Evolutionary conservation across 2,329 filamentous ascomycete species (phyloP).

Genomic region (Xylariaceae sp.): DNA sequence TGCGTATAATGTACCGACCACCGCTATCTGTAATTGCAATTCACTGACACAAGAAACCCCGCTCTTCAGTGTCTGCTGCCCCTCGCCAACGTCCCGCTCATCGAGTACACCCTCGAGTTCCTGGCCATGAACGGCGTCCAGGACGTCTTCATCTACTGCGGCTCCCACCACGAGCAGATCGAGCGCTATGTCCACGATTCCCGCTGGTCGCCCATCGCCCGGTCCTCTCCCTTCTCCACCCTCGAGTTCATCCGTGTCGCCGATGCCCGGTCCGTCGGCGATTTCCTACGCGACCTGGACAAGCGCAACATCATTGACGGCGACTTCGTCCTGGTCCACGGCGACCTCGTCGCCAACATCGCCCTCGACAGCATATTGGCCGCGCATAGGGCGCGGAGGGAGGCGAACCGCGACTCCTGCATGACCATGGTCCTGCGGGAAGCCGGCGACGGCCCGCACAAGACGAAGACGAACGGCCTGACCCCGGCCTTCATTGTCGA

Average conservation of each 20-base stretch:
- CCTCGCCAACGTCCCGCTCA: constrained; percentile 85
- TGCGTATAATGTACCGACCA: too few species aligned
- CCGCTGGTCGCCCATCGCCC: constrained; percentile 55
- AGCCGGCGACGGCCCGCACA: constrained; percentile 60
- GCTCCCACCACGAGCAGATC: constrained; percentile 77
- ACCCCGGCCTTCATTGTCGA: constrained; percentile 84
- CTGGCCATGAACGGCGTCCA: constrained; percentile 92
- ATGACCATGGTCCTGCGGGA: constrained; percentile 93
- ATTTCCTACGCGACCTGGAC: constrained; percentile 91
- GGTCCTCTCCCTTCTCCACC: constrained; percentile 60
- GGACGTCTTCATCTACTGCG: constrained; percentile 87
- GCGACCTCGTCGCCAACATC: constrained; percentile 86
- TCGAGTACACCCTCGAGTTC: constrained; percentile 97
- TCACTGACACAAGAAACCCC: too few species aligned
- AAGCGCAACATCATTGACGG: constrained; percentile 75
- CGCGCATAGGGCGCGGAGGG: constrained; percentile 71
- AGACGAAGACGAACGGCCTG: constrained; percentile 67
- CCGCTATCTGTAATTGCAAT: too few species aligned
- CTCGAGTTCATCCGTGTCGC: constrained; percentile 79
- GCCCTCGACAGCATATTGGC: constrained; percentile 72
- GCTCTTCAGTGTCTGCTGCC: constrained; percentile 77
- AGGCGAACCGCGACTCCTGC: constrained; percentile 85
- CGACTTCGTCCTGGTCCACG: constrained; percentile 89
- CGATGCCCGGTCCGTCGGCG: constrained; percentile 78
- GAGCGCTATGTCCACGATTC: constrained; percentile 80